Percentiles rank a stretch among this genome's conserved stretches.
These are phyloP conservation scores for Glomus cerebriforme DNA, from an alignment of 192 early-diverging fungal genomes.

Conservation along the genomic window DNA sequence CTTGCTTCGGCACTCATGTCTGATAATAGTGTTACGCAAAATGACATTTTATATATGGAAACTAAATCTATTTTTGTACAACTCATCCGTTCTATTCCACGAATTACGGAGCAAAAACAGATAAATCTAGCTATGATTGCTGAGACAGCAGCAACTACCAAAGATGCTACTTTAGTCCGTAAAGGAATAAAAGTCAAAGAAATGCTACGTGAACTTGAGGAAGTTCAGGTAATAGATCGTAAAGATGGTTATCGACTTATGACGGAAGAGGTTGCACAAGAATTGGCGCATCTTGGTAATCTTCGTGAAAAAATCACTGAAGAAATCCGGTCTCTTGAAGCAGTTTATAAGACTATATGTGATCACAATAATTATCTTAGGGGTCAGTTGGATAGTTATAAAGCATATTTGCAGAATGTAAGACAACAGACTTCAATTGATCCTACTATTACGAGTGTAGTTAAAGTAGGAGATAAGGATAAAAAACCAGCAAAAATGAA, in stretches of 20 bases:
- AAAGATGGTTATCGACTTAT: constrained; percentile 78
- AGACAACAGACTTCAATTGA: constrained; percentile 72
- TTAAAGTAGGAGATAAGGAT: constrained; percentile 58
- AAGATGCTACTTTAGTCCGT: constrained; percentile 84
- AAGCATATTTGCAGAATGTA: constrained; percentile 93
- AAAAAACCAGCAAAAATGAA: constrained; percentile 51
- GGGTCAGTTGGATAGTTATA: constrained; percentile 90
- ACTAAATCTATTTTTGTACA: constrained; percentile 94
- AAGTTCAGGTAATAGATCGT: constrained; percentile 71
- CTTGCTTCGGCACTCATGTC: constrained; percentile 67
- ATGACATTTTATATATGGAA: constrained; percentile 94
- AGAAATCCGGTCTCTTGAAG: constrained; percentile 75
- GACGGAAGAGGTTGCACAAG: constrained; percentile 87
- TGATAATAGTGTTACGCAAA: constrained; percentile 89
- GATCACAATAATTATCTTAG: constrained; percentile 93
- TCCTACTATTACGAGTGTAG: constrained; percentile 48
- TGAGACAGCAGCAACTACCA: constrained; percentile 84
- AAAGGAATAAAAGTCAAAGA: constrained; percentile 96
- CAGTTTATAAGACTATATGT: constrained; percentile 89
- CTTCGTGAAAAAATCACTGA: constrained; percentile 84
- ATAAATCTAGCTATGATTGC: constrained; percentile 74
- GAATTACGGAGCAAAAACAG: constrained; percentile 51
- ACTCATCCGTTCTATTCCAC: constrained; percentile 86
- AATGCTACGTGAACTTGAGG: constrained; percentile 87
- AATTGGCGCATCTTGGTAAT: constrained; percentile 89